Evolutionary conservation across 257 asterid species (phyloP).

Genomic region (Schizonepeta tenuifolia): DNA sequence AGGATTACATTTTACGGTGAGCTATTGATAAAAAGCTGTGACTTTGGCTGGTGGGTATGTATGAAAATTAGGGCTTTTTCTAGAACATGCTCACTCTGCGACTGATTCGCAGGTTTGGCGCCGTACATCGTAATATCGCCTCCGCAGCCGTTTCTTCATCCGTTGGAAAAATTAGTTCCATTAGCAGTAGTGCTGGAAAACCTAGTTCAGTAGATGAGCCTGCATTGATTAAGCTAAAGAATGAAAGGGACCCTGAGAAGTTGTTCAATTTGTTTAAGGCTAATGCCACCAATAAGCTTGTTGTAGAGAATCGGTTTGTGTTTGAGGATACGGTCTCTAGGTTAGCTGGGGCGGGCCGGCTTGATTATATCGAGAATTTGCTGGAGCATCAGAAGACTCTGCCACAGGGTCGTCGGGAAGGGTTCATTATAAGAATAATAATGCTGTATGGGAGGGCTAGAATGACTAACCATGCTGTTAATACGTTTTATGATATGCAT

Average conservation of each 20-base stretch:
- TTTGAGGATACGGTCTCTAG: conserved; percentile 77
- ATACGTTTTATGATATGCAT: conserved; percentile 76
- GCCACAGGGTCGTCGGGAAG: conserved; percentile 92
- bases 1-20: conserved; percentile 21
- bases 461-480: conserved; percentile 64
- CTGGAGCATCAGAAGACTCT: conserved; percentile 85
- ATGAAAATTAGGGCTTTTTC: conserved; percentile 38
- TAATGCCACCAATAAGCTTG: conserved; percentile 69
- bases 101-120: conserved; percentile 73
- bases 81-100: conserved; percentile 79
- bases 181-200: conserved; percentile 26
- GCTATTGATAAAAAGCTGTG: conserved; percentile 26
- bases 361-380: conserved; percentile 71
- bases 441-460: conserved; percentile 78
- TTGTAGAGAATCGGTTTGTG: conserved; percentile 72
- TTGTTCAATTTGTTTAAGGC: conserved; percentile 71
- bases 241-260: conserved; percentile 73
- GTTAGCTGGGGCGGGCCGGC: conserved; percentile 74
- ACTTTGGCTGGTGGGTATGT: conserved; percentile 48
- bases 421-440: conserved; percentile 72
- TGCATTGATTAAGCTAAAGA: conserved; percentile 69
- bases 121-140: conserved; percentile 37
- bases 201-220: conserved; percentile 54
- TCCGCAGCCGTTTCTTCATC: conserved; percentile 33
- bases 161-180: conserved; percentile 27